A percentile compares a stretch with the other conserved stretches of the same genome.
These are phyloP conservation scores for Nepenthes gracilis DNA, from an alignment of 148 eudicot genomes.

Conservation along the genomic window DNA sequence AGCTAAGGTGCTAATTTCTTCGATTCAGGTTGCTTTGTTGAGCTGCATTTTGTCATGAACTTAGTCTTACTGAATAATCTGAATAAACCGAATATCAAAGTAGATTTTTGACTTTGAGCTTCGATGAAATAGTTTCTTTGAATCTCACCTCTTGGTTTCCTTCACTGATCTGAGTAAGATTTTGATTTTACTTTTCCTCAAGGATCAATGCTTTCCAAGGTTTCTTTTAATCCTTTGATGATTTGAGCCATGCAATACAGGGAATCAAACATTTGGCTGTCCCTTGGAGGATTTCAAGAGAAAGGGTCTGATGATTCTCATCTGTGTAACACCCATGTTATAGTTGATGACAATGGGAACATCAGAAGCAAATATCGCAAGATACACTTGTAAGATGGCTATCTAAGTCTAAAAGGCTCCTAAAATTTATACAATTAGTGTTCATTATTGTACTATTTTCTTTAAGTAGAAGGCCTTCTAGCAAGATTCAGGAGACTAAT, in stretches of 20 bases:
- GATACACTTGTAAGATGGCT: conserved; percentile 63
- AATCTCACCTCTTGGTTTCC: no score
- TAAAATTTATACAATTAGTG: background rate
- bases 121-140: no score
- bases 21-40: no score
- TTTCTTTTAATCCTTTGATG: background rate
- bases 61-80: no score
- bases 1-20: no score
- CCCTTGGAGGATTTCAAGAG: conserved; percentile 95
- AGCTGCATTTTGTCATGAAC: no score
- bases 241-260: conserved; percentile 25
- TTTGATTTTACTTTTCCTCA: no score
- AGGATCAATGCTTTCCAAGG: background rate
- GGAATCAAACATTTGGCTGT: conserved; percentile 85
- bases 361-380: conserved; percentile 65
- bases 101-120: no score
- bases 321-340: conserved; percentile 75
- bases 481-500: background rate
- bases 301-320: conserved; percentile 76
- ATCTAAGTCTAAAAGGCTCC: conserved; percentile 5
- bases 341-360: conserved; percentile 71
- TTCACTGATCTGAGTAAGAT: background rate
- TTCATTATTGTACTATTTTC: background rate
- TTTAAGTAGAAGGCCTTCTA: conserved; percentile 3
- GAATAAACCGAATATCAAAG: no score